Evolutionary conservation across 108 stramenopile genomes (phyloP), one percentile per base, ranked within the genome.

Genomic region (Skeletonema marinoi): DNA sequence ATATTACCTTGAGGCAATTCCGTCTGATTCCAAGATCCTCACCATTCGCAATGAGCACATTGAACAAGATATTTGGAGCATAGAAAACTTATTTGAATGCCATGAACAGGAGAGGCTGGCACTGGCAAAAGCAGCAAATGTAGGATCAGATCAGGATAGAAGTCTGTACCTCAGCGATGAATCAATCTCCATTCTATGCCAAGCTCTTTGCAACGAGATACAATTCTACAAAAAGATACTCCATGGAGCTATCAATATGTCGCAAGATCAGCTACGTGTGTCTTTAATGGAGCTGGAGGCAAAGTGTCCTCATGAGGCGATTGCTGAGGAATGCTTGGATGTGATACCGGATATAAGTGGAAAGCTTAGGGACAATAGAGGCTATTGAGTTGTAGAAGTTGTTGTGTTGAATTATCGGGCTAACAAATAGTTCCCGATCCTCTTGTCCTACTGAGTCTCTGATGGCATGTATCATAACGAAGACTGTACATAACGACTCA

Each of bases 211-310:
- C 56, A 78, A 83, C 50, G 85, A 86, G 46, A 86, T 86, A 50
- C 85, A 86, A 70, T 6, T 83, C 35, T 86, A 86, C 73, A 86
- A 83, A 50, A 39, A 75, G 12, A 65, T 86, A 50, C 54, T 56
- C 21, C 2, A 56, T 25, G 25, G 9, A 56, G 54, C 54, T 25
- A 29, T 56, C 6, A 56, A 56, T 2, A 10, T 56, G 21, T 56
- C 54, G 2, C 25, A 21, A 10, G 54, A 56, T 56, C 54, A 56
- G 54, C 25, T 56, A 7, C 54, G 25, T 29, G 21, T 29, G 25
- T 56, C 54, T 21, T 25, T 25, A 25, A 56, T 7, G 25, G 54
- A 56, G 6, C 21, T 56, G 1, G 54, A 56, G 54, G 54, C 54
- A 1, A 56, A 56, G 54, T 56, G 54, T 56, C 54, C 54, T 9